Evolutionary conservation across 768 basidiomycete species (phyloP).

Genomic region (Russula earlei): DNA sequence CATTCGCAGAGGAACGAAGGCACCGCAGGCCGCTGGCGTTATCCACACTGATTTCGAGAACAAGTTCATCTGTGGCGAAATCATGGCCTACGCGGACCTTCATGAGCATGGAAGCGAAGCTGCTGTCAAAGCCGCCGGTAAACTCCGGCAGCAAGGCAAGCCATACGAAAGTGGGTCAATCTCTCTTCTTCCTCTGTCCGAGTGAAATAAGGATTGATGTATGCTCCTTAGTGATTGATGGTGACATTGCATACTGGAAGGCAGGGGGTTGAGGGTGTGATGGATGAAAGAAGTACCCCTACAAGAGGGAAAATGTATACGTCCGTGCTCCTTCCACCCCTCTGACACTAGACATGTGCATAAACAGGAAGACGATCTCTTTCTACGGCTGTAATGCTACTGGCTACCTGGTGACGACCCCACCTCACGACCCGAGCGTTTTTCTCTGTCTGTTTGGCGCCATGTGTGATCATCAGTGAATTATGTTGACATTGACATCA

Average conservation of each 20-base stretch:
- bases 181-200: neutral
- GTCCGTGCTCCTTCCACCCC: neutral
- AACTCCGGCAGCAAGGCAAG: conserved; percentile 92
- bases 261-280: conserved; percentile 39
- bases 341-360: neutral
- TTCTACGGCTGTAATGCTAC: neutral
- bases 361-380: neutral
- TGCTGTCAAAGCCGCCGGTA: conserved; percentile 91
- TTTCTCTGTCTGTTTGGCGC: neutral
- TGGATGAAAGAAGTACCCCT: neutral
- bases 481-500: no score
- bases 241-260: conserved; percentile 92
- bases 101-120: conserved; percentile 85
- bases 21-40: conserved; percentile 95
- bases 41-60: conserved; percentile 99
- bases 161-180: conserved; percentile 78
- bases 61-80: conserved; percentile 96
- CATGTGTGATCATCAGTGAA: neutral
- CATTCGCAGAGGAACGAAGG: conserved; percentile 86
- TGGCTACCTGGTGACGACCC: neutral
- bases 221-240: conserved; percentile 56
- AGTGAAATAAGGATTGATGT: neutral
- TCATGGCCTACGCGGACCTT: conserved; percentile 87
- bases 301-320: conserved; percentile 1
- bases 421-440: neutral